A percentile compares a stretch with the other conserved stretches of the same genome.
phyloP scores from a whole-genome alignment of 495 filamentous ascomycete genomes.

The Penicillium verhagenii region DNA sequence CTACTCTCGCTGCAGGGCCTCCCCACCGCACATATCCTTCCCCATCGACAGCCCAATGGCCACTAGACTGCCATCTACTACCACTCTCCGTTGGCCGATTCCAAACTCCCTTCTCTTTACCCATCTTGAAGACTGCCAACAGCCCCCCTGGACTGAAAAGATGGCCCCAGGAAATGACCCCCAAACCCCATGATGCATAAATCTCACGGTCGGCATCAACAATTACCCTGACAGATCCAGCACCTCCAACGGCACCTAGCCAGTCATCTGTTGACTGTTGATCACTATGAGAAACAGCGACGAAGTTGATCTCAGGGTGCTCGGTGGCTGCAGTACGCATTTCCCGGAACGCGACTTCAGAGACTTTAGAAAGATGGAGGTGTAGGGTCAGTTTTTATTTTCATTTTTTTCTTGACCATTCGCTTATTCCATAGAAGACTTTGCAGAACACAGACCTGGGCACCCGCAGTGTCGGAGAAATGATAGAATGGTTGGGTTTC shows the following conservation, averaged over 20 bases:
- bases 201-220: constrained; percentile 15
- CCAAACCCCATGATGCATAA: constrained; percentile 19
- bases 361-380: neutral
- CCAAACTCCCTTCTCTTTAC: constrained; percentile 9
- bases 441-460: constrained; percentile 9
- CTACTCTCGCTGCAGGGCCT: neutral
- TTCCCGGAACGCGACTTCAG: constrained; percentile 7
- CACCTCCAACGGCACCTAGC: constrained; percentile 8
- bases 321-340: constrained; percentile 3
- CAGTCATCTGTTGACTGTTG: constrained; percentile 6
- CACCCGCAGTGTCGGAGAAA: constrained; percentile 24
- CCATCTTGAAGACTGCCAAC: constrained; percentile 2
- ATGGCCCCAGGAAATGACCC: constrained; percentile 11
- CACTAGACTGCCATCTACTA: constrained; percentile 10
- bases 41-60: constrained; percentile 6
- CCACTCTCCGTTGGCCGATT: constrained; percentile 14
- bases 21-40: constrained; percentile 10
- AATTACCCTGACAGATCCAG: constrained; percentile 7
- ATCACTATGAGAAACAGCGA: constrained; percentile 11
- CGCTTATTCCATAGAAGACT: neutral
- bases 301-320: constrained; percentile 8
- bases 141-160: constrained; percentile 4
- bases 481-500: constrained; percentile 13
- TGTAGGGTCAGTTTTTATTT: neutral
- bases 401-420: too few relatives aligned